Evolutionary conservation across 169 alveolate species (phyloP).

Genomic region (Cytauxzoon felis): DNA sequence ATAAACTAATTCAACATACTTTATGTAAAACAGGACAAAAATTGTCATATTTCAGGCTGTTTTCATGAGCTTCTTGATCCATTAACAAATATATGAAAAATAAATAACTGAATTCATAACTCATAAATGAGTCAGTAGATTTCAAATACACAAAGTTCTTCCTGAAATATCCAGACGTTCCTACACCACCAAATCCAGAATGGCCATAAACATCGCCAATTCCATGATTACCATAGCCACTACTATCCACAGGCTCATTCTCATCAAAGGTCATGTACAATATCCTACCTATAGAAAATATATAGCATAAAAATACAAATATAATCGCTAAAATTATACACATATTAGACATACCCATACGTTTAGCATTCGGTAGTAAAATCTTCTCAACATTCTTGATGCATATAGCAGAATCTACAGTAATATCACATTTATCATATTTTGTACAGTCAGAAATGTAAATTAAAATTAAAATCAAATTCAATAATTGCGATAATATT

Average conservation of each 20-base stretch:
- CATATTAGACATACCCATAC: conserved; percentile 53
- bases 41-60: conserved; percentile 31
- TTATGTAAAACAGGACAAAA: conserved; percentile 82
- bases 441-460: neutral
- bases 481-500: conserved; percentile 3
- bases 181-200: conserved; percentile 84
- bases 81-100: conserved; percentile 71
- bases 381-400: conserved; percentile 65
- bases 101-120: conserved; percentile 74
- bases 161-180: conserved; percentile 79
- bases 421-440: conserved; percentile 65
- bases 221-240: conserved; percentile 80
- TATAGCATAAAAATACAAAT: neutral
- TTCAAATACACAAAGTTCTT: conserved; percentile 71
- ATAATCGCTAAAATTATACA: neutral
- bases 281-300: conserved; percentile 63
- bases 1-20: conserved; percentile 50
- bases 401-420: conserved; percentile 73
- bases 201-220: conserved; percentile 78
- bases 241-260: conserved; percentile 75
- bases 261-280: conserved; percentile 76
- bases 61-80: conserved; percentile 69
- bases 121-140: conserved; percentile 59
- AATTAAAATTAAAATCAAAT: neutral
- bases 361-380: conserved; percentile 65